phyloP scores from a whole-genome alignment of 148 eudicot genomes.

The Fallopia convolvulus region DNA sequence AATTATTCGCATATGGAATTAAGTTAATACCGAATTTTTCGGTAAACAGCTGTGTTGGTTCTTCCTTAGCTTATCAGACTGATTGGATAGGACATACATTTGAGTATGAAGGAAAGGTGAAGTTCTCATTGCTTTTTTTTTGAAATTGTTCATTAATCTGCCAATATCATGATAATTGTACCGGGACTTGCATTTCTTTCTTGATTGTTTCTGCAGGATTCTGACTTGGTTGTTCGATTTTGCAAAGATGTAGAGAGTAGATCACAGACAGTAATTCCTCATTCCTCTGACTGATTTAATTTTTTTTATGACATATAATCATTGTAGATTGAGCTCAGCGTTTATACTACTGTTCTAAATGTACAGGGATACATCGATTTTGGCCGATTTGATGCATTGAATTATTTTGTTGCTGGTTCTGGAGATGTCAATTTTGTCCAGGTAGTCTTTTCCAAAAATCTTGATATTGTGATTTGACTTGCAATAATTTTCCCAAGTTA shows the following conservation, averaged over 20 bases:
- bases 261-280: constrained; percentile 52
- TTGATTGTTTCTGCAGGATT: constrained; percentile 41
- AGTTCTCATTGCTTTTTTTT: neutral
- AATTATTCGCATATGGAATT: neutral
- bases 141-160: neutral
- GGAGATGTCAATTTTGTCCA: constrained; percentile 62
- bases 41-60: constrained; percentile 10
- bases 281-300: neutral
- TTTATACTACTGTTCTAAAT: constrained; percentile 8
- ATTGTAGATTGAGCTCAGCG: neutral
- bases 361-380: constrained; percentile 78
- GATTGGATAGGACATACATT: constrained; percentile 60
- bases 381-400: constrained; percentile 70
- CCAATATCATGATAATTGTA: neutral
- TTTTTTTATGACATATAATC: neutral
- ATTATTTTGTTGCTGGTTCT: constrained; percentile 65
- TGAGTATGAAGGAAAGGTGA: constrained; percentile 75
- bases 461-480: constrained; percentile 1
- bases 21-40: neutral
- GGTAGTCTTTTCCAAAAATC: constrained; percentile 29
- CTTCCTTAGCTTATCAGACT: constrained; percentile 47
- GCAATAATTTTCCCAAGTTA: neutral
- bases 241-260: constrained; percentile 91
- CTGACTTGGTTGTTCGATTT: constrained; percentile 73
- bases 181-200: neutral